Evolutionary conservation across 2,329 filamentous ascomycete genomes (phyloP), one percentile per base, ranked within the genome.

Genomic region (Aspergillus sp.): DNA sequence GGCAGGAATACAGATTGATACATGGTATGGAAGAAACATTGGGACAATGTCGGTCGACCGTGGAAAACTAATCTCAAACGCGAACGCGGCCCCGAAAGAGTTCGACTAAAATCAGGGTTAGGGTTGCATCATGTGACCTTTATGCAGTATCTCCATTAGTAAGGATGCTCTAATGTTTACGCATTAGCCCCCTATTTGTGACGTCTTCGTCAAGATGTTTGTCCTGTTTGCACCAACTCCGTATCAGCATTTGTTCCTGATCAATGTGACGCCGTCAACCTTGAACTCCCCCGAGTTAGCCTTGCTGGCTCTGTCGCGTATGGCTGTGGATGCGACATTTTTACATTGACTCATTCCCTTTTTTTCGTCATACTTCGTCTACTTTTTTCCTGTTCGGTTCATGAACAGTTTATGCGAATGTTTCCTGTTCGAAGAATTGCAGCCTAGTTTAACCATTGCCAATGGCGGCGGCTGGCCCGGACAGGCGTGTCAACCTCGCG

Each of bases 401-500:
- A 25, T 19, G 13, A 20, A 15, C 12, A 17, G 22, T 15, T 27
- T 25, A 43, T 30, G 15, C 15, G 12, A 13, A 23, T n/a, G 20
- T 9, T 23, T 43, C 23, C 13, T 27, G 22, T 15, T 20, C 19
- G 13, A 25, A 33, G 17, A 25, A 33, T 33, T 44, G 27, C 30
- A 32, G 42, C 32, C 30, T 45, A 50, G 45, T 46, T 57, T 55
- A 53, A 46, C 69, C 69, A 66, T 62, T 60, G 52, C 53, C 53
- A 47, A 59, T 61, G 37, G 19, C 19, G 37, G 37, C 37, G 37
- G 37, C 37, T 19, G 19, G 37, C 47, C 59, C 64, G 54, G 60
- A 68, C 48, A 70, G 69, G 56, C 69, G 73, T 54, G 70, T 74
- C 44, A 82, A 81, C 65, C 70, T 78, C 58, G 81, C 77, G 67